These are phyloP conservation scores for Dactylellina sp. DNA, from an alignment of 2,329 filamentous ascomycete species.

Conservation along the genomic window DNA sequence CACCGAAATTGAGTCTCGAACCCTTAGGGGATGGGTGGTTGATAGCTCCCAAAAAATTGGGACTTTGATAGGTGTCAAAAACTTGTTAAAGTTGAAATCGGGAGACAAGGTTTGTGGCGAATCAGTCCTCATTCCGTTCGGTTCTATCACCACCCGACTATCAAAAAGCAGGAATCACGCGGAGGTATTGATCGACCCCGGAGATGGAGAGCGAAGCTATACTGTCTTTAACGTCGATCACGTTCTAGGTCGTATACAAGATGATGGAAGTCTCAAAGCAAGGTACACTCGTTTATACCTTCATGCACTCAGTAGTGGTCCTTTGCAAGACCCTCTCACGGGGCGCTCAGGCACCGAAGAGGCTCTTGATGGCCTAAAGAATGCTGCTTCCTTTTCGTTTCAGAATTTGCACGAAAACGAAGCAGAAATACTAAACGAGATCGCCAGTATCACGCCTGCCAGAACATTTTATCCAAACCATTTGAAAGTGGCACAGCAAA, in stretches of 20 bases:
- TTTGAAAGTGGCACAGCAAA: conserved; percentile 66
- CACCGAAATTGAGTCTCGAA: conserved; percentile 64
- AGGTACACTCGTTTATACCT: conserved; percentile 69
- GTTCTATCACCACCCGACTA: background rate
- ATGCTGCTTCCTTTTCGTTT: conserved; percentile 68
- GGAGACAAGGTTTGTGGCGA: conserved; percentile 58
- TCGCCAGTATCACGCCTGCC: conserved; percentile 65
- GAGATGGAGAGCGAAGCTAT: conserved; percentile 61
- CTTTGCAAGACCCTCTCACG: conserved; percentile 68
- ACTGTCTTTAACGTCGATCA: conserved; percentile 67
- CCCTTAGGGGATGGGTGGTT: conserved; percentile 68
- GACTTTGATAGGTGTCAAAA: conserved; percentile 67
- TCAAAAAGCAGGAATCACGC: background rate
- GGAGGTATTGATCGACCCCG: background rate
- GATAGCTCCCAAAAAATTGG: conserved; percentile 66
- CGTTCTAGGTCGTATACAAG: conserved; percentile 67
- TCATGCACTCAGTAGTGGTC: conserved; percentile 70
- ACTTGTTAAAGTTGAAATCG: conserved; percentile 66
- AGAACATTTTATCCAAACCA: conserved; percentile 66
- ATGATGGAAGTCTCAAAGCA: conserved; percentile 68
- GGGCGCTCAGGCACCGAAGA: conserved; percentile 69
- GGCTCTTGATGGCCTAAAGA: conserved; percentile 67
- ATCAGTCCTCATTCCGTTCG: conserved; percentile 52
- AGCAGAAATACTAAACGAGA: conserved; percentile 62
- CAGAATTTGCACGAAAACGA: conserved; percentile 63